phyloP scores from a whole-genome alignment of 2,329 filamentous ascomycete species.

The Paradendryphiella salina region DNA sequence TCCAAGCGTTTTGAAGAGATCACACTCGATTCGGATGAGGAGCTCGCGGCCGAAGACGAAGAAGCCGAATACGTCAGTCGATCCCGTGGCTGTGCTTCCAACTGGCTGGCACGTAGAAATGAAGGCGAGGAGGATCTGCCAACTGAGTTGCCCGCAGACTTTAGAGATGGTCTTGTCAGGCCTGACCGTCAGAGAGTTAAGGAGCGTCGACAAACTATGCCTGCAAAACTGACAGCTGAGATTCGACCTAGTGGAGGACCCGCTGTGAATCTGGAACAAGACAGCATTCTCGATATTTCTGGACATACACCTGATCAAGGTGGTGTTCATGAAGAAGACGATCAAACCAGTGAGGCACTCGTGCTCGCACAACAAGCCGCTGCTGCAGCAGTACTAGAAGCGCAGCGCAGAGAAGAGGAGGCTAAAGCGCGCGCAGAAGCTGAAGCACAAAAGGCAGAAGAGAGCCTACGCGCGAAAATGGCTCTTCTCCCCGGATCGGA shows the following conservation, averaged over 20 bases:
- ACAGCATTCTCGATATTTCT: slow-evolving; percentile 35
- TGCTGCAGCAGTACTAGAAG: slow-evolving; percentile 32
- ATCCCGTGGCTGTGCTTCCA: slow-evolving; percentile 36
- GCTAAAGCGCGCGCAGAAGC: slow-evolving; percentile 24
- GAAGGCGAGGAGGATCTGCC: slow-evolving; percentile 50
- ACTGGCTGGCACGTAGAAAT: slow-evolving; percentile 50
- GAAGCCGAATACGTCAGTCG: slow-evolving; percentile 20
- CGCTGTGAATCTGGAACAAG: slow-evolving; percentile 27
- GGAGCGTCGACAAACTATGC: slow-evolving; percentile 34
- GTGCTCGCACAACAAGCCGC: slow-evolving; percentile 30
- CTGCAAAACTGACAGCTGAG: slow-evolving; percentile 26
- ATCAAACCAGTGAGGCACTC: slow-evolving; percentile 28
- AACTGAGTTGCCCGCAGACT: slow-evolving; percentile 50
- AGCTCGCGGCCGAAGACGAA: slow-evolving; percentile 36
- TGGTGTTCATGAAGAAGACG: slow-evolving; percentile 38
- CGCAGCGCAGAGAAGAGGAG: slow-evolving; percentile 26
- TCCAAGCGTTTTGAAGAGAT: slow-evolving; percentile 51
- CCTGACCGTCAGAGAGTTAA: slow-evolving; percentile 34
- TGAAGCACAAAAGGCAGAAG: slow-evolving; percentile 36
- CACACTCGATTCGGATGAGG: slow-evolving; percentile 52
- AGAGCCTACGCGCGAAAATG: slow-evolving; percentile 44
- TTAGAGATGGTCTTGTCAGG: slow-evolving; percentile 43
- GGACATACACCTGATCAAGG: slow-evolving; percentile 34
- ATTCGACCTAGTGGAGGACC: slow-evolving; percentile 34
- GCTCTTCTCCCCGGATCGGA: slow-evolving; percentile 40